Evolutionary conservation across 306 rosid species (phyloP).

Genomic region (Citrullus amarus): DNA sequence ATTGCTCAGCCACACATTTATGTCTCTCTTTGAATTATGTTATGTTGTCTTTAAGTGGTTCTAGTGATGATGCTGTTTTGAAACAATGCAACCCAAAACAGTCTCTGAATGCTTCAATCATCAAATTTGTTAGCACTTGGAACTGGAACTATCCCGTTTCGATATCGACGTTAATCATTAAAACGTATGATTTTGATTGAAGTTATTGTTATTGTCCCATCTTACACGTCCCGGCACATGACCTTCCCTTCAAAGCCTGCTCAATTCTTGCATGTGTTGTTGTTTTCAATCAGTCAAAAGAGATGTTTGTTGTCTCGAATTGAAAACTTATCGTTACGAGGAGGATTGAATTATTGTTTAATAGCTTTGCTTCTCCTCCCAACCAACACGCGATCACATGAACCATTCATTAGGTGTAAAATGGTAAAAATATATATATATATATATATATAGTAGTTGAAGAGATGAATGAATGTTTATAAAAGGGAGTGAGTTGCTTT

Average conservation of each 20-base stretch:
- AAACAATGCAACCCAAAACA: slow-evolving; percentile 1
- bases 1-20: not conserved
- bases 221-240: not conserved
- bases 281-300: not conserved
- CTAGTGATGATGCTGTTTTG: not conserved
- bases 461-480: not conserved
- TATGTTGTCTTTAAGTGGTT: not conserved
- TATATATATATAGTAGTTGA: too few relatives aligned
- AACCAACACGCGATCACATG: not conserved
- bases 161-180: not conserved
- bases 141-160: not conserved
- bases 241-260: not conserved
- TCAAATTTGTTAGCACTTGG: slow-evolving; percentile 2
- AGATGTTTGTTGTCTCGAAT: not conserved
- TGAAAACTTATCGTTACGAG: not conserved
- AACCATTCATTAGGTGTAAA: not conserved
- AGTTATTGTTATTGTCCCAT: not conserved
- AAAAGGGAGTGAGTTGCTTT: not conserved
- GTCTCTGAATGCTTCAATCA: not conserved
- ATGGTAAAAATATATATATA: too few relatives aligned
- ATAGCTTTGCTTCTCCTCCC: not conserved
- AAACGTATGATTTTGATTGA: not conserved
- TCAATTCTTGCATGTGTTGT: not conserved
- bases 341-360: not conserved
- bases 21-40: not conserved